Evolutionary conservation across 1,139 yeast genomes (phyloP), one percentile per base, ranked within the genome.

Genomic region (Candida mesenterica): DNA sequence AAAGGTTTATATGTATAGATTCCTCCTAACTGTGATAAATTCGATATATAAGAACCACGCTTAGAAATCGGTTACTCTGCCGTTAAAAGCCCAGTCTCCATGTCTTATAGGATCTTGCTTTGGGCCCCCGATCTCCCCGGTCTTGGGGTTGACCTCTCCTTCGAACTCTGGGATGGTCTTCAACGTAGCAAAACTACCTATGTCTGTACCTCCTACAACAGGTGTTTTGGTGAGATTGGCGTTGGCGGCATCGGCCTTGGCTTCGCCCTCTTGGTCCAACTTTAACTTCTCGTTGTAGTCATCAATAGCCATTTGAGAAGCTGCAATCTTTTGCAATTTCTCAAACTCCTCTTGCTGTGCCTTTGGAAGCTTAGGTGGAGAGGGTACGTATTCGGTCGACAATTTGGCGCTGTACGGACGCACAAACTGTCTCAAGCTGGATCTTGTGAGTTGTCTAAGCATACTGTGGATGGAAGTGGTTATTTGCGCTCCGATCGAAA

Each of bases 111-210:
- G 99, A 53, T 94, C 97, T 59, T 92, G 97, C 53, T 94, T 94
- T n/a, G 99, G 99, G 0, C 98, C 99, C 28, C 96, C 96, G 22
- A 82, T 70, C 61, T 94, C 99, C 2, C 98, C 98, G 1, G 97
- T 90, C 40, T 71, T 73, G 0, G 99, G 99, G 53, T 92, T 92
- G 24, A 75, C 79, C 42, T 90, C 92, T 1, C 99, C 99, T 60
- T 90, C 97, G 53, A 92, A 92, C 50, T 94, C 99, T 1, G 96
- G 96, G 37, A 88, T 82, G 4, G 89, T 83, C 58, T 82, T 79
- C 57, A 82, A 73, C 46, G 72, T 78, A 43, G 79, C 82, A 47
- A 82, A 75, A 7, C 75, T 68, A 2, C 86, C 87, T 31, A 80
- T 74, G 44, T 80, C 87, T 26, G 79, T 72, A 18, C 67, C 32